phyloP scores from a whole-genome alignment of 148 eudicot genomes.

The Vaccinium myrtillus region DNA sequence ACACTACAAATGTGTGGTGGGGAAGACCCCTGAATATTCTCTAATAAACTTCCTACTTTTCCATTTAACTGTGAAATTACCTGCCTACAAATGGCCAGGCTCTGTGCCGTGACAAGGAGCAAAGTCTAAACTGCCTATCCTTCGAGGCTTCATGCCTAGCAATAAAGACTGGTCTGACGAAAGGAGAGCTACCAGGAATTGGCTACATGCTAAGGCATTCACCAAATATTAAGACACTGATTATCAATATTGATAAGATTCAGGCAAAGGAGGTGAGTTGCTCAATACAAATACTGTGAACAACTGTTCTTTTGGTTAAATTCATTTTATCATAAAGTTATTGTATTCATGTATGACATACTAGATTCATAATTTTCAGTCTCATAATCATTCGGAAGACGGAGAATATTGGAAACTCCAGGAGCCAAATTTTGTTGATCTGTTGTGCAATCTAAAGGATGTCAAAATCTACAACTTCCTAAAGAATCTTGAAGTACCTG shows the following conservation, averaged over 20 bases:
- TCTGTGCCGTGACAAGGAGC: not conserved
- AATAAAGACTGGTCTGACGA: slow-evolving; percentile 3
- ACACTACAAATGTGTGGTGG: too few relatives aligned
- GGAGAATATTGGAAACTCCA: slow-evolving; percentile 7
- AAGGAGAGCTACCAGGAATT: slow-evolving; percentile 19
- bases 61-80: too few relatives aligned
- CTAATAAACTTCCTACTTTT: too few relatives aligned
- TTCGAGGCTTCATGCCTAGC: not conserved
- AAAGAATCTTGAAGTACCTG: not conserved
- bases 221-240: slow-evolving; percentile 12
- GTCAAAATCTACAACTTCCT: not conserved
- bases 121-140: not conserved
- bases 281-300: not conserved
- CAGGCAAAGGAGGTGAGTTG: not conserved
- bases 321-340: not conserved
- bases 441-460: slow-evolving; percentile 6
- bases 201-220: slow-evolving; percentile 12
- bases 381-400: not conserved
- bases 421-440: not conserved
- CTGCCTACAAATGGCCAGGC: not conserved
- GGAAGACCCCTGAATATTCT: too few relatives aligned
- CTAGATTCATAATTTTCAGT: not conserved
- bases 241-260: not conserved
- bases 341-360: not conserved
- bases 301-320: not conserved